Evolutionary conservation across 164 flowering plant genomes (phyloP).

Genomic region (Macadamia tetraphylla): DNA sequence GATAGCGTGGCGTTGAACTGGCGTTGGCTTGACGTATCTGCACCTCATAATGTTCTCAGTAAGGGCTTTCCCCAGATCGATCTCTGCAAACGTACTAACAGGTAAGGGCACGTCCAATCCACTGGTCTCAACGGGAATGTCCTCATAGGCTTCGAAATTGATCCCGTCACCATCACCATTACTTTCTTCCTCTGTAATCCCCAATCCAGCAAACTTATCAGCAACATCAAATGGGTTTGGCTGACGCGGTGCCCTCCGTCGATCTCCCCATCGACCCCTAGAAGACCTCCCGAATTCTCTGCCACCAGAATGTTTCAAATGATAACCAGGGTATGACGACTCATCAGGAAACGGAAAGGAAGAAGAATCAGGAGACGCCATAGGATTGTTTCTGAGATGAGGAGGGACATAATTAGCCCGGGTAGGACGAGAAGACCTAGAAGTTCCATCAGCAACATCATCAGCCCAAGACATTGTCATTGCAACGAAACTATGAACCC

Average conservation of each 20-base stretch:
- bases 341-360: not conserved
- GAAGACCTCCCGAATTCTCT: too few species aligned
- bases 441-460: slow-evolving; percentile 1
- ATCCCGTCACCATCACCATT: slow-evolving; percentile 15
- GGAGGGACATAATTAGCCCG: slow-evolving; percentile 23
- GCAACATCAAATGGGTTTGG: too few species aligned
- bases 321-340: not conserved
- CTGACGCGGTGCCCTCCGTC: too few species aligned
- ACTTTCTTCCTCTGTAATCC: slow-evolving; percentile 10
- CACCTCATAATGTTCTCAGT: slow-evolving; percentile 48
- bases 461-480: slow-evolving; percentile 26
- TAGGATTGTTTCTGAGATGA: slow-evolving; percentile 12
- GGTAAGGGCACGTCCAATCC: slow-evolving; percentile 41
- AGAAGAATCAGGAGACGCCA: not conserved
- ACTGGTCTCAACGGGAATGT: slow-evolving; percentile 44
- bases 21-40: slow-evolving; percentile 55
- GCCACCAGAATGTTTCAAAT: not conserved
- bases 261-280: too few species aligned
- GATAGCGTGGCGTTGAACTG: slow-evolving; percentile 55
- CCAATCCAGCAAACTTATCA: slow-evolving; percentile 7
- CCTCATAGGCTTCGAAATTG: slow-evolving; percentile 49
- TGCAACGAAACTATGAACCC: too few species aligned
- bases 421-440: slow-evolving; percentile 11
- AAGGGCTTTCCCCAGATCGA: slow-evolving; percentile 39
- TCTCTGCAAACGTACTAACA: slow-evolving; percentile 42